Evolutionary conservation across 2,329 filamentous ascomycete species (phyloP).

Genomic region (Fusarium sp.): DNA sequence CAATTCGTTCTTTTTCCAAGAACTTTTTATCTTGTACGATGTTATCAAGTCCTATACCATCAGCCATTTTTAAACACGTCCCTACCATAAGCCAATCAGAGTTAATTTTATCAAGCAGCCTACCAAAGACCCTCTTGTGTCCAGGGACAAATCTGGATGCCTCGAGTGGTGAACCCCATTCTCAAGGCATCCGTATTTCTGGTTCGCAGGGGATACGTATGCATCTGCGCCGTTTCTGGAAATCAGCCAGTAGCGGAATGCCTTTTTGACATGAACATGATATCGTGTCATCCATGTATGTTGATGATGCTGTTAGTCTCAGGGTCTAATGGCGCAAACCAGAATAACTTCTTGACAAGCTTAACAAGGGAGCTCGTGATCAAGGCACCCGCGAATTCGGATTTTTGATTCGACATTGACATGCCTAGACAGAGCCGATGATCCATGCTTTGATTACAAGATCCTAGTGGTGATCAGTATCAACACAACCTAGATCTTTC

Average conservation of each 20-base stretch:
- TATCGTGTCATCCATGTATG: not conserved
- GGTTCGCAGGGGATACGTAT: constrained; percentile 36
- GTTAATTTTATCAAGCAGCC: constrained; percentile 43
- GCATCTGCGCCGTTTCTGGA: constrained; percentile 8
- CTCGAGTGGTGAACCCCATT: constrained; percentile 22
- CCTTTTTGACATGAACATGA: not conserved
- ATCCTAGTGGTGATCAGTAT: constrained; percentile 1
- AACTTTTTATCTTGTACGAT: constrained; percentile 7
- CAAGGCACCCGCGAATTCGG: constrained; percentile 8
- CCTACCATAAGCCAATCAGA: constrained; percentile 36
- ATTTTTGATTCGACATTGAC: constrained; percentile 6
- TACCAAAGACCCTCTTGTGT: constrained; percentile 27
- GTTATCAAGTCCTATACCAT: constrained; percentile 2
- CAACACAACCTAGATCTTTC: not conserved
- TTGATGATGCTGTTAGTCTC: not conserved
- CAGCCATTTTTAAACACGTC: not conserved
- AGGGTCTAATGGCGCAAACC: not conserved
- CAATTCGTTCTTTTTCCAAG: not conserved
- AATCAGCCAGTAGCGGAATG: not conserved
- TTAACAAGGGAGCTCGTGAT: constrained; percentile 13
- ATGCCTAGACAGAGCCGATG: not conserved
- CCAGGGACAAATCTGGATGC: constrained; percentile 29
- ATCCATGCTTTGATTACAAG: not conserved
- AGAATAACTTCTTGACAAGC: constrained; percentile 15
- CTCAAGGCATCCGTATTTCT: constrained; percentile 46